Percentiles rank a stretch among this genome's conserved stretches.
These are phyloP conservation scores for Paecilomyces variotii DNA, from an alignment of 2,329 filamentous ascomycete genomes.

Conservation along the genomic window DNA sequence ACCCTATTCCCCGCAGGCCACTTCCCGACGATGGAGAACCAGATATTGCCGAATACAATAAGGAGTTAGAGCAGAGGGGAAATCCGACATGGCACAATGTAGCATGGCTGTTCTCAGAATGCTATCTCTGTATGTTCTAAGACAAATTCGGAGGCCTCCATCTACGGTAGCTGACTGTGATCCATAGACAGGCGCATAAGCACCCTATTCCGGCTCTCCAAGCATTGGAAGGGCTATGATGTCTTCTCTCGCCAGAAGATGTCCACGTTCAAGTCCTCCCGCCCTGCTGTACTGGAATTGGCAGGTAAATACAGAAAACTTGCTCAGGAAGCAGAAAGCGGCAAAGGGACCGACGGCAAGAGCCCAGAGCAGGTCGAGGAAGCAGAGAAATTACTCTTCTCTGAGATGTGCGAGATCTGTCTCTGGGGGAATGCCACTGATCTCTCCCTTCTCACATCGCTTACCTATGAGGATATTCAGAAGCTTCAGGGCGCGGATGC, in stretches of 20 bases:
- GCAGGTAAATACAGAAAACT: constrained; percentile 71
- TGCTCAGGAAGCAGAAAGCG: constrained; percentile 56
- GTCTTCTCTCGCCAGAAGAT: constrained; percentile 86
- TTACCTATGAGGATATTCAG: constrained; percentile 93
- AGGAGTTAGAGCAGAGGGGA: constrained; percentile 67
- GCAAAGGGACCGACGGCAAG: constrained; percentile 32
- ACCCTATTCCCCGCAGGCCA: constrained; percentile 42
- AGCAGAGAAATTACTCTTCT: constrained; percentile 71
- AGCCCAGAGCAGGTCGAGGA: constrained; percentile 47
- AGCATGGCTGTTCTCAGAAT: constrained; percentile 87
- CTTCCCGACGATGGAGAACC: constrained; percentile 66
- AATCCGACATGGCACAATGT: constrained; percentile 73
- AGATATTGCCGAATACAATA: constrained; percentile 76
- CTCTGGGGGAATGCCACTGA: constrained; percentile 97
- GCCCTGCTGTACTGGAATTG: constrained; percentile 75
- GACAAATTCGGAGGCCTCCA: not conserved
- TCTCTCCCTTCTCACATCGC: constrained; percentile 77
- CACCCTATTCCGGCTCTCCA: constrained; percentile 66
- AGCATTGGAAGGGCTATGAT: constrained; percentile 84
- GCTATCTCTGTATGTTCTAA: constrained; percentile 62
- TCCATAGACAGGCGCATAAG: constrained; percentile 59
- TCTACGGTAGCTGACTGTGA: constrained; percentile 14
- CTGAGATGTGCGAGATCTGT: constrained; percentile 92
- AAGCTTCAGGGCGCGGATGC: constrained; percentile 87
- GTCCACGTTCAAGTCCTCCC: constrained; percentile 83